These are phyloP conservation scores for Graphiopsis chlorocephala DNA, from an alignment of 2,329 filamentous ascomycete species.

Conservation along the genomic window DNA sequence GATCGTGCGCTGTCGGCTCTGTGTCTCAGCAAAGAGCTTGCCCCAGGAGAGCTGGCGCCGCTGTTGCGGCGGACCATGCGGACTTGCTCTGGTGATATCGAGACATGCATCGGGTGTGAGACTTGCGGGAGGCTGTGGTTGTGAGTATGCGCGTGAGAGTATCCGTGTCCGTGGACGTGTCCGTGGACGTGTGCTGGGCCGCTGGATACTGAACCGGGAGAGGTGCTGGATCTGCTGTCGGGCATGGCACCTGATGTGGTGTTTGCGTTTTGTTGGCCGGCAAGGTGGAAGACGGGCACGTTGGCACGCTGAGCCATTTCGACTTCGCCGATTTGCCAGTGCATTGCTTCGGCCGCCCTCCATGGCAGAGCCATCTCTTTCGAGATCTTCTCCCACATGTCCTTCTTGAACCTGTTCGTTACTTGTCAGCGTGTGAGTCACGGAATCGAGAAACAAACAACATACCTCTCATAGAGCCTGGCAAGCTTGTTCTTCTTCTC, in stretches of 20 bases:
- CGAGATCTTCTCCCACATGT: slow-evolving; percentile 96
- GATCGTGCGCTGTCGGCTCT: slow-evolving; percentile 34
- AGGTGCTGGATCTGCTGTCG: slow-evolving; percentile 27
- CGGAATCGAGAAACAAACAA: slow-evolving; percentile 19
- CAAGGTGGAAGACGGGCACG: slow-evolving; percentile 73
- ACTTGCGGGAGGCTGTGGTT: slow-evolving; percentile 35
- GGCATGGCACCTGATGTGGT: slow-evolving; percentile 21
- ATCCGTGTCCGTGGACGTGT: slow-evolving; percentile 19
- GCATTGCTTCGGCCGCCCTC: slow-evolving; percentile 95
- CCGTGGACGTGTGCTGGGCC: not conserved
- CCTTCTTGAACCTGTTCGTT: slow-evolving; percentile 78
- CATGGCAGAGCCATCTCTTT: slow-evolving; percentile 94
- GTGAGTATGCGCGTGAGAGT: slow-evolving; percentile 31
- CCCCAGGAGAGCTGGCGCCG: slow-evolving; percentile 24
- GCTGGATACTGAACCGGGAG: slow-evolving; percentile 23
- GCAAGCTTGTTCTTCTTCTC: slow-evolving; percentile 97
- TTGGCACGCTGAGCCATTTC: slow-evolving; percentile 94
- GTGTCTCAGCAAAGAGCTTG: slow-evolving; percentile 22
- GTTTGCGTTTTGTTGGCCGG: slow-evolving; percentile 28
- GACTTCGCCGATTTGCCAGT: slow-evolving; percentile 90
- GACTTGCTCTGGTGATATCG: slow-evolving; percentile 29
- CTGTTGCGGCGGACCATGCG: slow-evolving; percentile 28
- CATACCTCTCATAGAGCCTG: slow-evolving; percentile 88
- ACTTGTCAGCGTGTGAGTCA: slow-evolving; percentile 15
- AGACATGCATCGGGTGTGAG: slow-evolving; percentile 18